Percentiles rank a stretch among this genome's conserved stretches.
phyloP scores from a whole-genome alignment of 345 rosid genomes.

The Aquilaria yunnanensis region DNA sequence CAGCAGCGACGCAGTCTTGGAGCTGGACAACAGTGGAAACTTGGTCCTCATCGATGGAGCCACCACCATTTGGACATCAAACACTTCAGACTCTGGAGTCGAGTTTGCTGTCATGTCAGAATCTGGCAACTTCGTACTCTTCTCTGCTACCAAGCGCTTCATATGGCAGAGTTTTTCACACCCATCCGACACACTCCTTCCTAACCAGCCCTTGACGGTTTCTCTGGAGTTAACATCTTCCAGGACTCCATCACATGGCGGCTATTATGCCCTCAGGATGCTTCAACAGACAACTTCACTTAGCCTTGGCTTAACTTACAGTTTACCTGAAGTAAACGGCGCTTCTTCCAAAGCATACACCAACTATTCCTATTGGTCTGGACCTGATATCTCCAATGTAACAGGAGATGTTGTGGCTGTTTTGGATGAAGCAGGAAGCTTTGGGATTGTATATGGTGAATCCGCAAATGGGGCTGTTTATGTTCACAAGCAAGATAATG shows the following conservation, averaged over 20 bases:
- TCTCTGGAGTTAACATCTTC: constrained; percentile 61
- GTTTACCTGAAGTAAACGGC: constrained; percentile 29
- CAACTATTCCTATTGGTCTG: constrained; percentile 84
- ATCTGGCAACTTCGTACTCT: constrained; percentile 78
- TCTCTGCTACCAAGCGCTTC: constrained; percentile 23
- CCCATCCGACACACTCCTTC: constrained; percentile 83
- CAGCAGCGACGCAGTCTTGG: constrained; percentile 57
- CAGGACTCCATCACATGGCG: constrained; percentile 35
- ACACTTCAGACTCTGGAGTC: constrained; percentile 55
- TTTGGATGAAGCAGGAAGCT: constrained; percentile 74
- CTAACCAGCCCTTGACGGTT: constrained; percentile 74
- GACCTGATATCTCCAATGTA: constrained; percentile 82
- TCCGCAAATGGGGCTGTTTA: constrained; percentile 71
- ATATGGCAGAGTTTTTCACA: constrained; percentile 79
- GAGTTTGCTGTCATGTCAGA: constrained; percentile 56
- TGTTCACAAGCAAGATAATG: constrained; percentile 64
- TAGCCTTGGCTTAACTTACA: constrained; percentile 77
- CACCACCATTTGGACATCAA: constrained; percentile 59
- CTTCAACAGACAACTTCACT: constrained; percentile 78
- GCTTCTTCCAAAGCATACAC: constrained; percentile 28
- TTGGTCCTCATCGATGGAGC: constrained; percentile 53
- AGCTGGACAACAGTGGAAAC: constrained; percentile 68
- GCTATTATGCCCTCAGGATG: constrained; percentile 79
- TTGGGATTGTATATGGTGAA: constrained; percentile 75
- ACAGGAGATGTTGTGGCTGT: constrained; percentile 75